Evolutionary conservation across 2,329 filamentous ascomycete genomes (phyloP), one percentile per base, ranked within the genome.

Genomic region (Botrytis pseudocinerea): DNA sequence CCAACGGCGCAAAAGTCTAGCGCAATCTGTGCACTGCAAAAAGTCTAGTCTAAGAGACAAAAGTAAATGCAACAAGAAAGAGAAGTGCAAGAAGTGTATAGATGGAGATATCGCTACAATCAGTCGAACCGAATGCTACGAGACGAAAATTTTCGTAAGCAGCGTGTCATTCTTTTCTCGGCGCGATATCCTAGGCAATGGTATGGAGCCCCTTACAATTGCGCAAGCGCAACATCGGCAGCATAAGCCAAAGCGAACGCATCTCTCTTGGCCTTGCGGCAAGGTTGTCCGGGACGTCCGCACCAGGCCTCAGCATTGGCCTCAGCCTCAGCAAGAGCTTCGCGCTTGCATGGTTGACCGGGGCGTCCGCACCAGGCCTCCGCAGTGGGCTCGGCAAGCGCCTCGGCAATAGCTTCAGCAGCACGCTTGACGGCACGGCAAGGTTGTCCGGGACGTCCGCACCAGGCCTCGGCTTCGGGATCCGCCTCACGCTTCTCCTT

Each of bases 311-410:
- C 73, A 20, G 76, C 69, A 40, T 77, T 75, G 22, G 73, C 69
- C 25, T 70, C 62, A 7, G 74, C 75, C 25, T 72, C 71, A 18
- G 73, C 72, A 51, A 71, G 69, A 22, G 75, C 74, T n/a, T 76
- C 73, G 62, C 75, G 69, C 74, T 75, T 76, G 44, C 76, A 77
- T 32, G 72, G 72, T 48, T 76, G 75, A 35, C 76, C 74, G 10
- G 71, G 74, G 20, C 65, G 59, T 42, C 73, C 73, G 40, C 76
- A 77, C 71, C 74, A 69, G 70, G 77, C 75, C 12, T 76, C 76
- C 32, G 75, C 73, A 20, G 71, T 79, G 51, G 78, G 74, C 61
- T 74, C 75, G 32, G 75, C 74, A 25, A 80, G 66, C 12, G 78
- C 77, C 9, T 73, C 66, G 25, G 73, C 73, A 12, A 74, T 64